Base-by-base conservation (phyloP, 108 stramenopile species). In the Cylindrotheca closterium region DNA sequence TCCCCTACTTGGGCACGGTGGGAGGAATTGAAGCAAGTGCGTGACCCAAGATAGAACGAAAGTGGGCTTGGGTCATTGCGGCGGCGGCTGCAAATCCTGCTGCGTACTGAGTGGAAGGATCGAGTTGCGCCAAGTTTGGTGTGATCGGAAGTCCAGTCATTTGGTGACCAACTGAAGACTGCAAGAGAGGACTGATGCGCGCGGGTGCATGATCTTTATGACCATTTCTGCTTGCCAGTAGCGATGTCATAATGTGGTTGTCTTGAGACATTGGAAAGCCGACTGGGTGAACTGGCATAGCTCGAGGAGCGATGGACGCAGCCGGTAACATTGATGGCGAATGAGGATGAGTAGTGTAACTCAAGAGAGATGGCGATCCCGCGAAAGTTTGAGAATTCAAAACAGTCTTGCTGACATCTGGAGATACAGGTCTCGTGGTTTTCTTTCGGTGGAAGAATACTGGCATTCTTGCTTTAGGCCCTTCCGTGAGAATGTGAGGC, bases 381-480 rank as follows among this genome's bases (percentile, higher is more conserved):
- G n/a, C n/a, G n/a, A n/a, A n/a, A 10, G 37, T 42, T 15, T 15
- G 10, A 7, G 37, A 42, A 15, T 42, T 42, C 37, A 7, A 7
- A 42, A 10, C 10, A 42, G 10, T 42, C n/a, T n/a, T n/a, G n/a
- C n/a, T n/a, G n/a, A n/a, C n/a, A n/a, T n/a, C n/a, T n/a, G n/a
- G n/a, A n/a, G n/a, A n/a, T n/a, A n/a, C n/a, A n/a, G n/a, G n/a
- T n/a, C n/a, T n/a, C n/a, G n/a, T n/a, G n/a, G n/a, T n/a, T n/a
- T n/a, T n/a, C n/a, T n/a, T n/a, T 10, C 37, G 37, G 10, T 15
- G 37, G 24, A 58, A 34, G 53, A 58, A 75, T 26, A 86, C 74
- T 0, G 85, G 85, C 86, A 88, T 88, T 25, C 87, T 68, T 7
- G 87, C 87, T 64, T 82, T 83, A 12, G 87, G 83, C 31, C 87